A percentile compares a stretch with the other conserved stretches of the same genome.
phyloP scores from a whole-genome alignment of 768 basidiomycete genomes.

The Peribolospora kevripleyi region DNA sequence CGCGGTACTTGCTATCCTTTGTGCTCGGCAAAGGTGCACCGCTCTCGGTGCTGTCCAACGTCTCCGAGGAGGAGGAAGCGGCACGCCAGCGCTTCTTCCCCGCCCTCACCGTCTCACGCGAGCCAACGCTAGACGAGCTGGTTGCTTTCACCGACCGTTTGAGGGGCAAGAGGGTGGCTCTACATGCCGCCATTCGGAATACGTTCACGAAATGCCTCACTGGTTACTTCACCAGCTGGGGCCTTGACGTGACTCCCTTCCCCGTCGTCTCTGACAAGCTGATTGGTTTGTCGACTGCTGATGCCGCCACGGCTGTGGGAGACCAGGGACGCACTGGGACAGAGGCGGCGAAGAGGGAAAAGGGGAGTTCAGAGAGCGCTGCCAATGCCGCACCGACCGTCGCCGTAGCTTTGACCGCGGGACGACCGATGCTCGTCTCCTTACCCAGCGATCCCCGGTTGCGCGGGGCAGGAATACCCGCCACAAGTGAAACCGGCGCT shows the following conservation, averaged over 20 bases:
- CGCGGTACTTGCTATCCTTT: constrained; percentile 39
- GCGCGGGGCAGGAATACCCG: too few relatives aligned
- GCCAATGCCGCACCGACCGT: not conserved
- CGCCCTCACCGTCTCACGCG: constrained; percentile 31
- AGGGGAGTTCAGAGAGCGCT: constrained; percentile 8
- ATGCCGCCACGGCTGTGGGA: not conserved
- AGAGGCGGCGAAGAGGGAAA: not conserved
- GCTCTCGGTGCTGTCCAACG: constrained; percentile 30
- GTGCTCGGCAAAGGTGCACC: constrained; percentile 26
- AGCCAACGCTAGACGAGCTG: constrained; percentile 61
- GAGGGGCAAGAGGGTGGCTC: constrained; percentile 52
- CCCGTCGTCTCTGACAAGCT: constrained; percentile 18
- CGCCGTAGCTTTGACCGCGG: too few relatives aligned
- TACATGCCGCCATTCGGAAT: constrained; percentile 67
- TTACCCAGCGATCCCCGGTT: not conserved
- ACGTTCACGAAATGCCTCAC: constrained; percentile 81
- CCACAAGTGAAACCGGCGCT: too few relatives aligned
- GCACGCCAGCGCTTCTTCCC: constrained; percentile 24
- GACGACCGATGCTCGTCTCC: too few relatives aligned
- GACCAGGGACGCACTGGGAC: not conserved
- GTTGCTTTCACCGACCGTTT: constrained; percentile 48
- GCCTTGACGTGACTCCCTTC: constrained; percentile 66
- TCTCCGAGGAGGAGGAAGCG: constrained; percentile 28
- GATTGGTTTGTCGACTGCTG: constrained; percentile 6
- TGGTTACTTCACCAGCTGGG: constrained; percentile 81